Base-by-base conservation (phyloP, 805 yeast genomes). In the Candida piceae region DNA sequence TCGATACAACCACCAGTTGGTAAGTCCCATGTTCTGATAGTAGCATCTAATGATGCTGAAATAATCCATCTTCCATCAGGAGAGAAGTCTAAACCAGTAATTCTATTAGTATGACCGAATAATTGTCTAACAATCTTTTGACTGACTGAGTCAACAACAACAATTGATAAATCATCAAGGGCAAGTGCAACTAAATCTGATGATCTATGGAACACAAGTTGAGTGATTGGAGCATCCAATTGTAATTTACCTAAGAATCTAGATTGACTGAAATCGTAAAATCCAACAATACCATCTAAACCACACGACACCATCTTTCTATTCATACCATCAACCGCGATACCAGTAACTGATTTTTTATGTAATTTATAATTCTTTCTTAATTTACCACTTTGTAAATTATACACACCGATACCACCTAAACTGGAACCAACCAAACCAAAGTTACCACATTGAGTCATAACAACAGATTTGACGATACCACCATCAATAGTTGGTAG, bases 1-100 rank as follows among this genome's bases (percentile, higher is more conserved):
- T 93, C 98, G 39, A 93, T 87, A 60, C 97, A 90, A 1, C 89
- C 86, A 33, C 98, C 97, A 1, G 96, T 84, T 29, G 97, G 97
- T 41, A 93, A 72, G 59, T 93, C 97, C 97, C 97, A 93, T 1
- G 96, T 87, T 53, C 98, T 76, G 33, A 93, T 69, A 0, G 97
- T 88, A 2, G 85, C 72, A 57, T 93, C 99, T 42, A 88, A 67
- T 1, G 88, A 73, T 1, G 85, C 79, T 17, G 93, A 78, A 7
- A 93, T 79, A 24, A 93, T 65, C 97, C 97, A 93, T 58, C 97
- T 78, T 24, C 97, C 97, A 58, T 89, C 90, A 4, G 96, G 94
- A 4, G 95, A 80, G 55, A 93, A 90, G 57, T 86, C 97, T 57
- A 90, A 60, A 1, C 85, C 72, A 0, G 97, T 88, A 46, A 93